phyloP scores from a whole-genome alignment of 2,329 filamentous ascomycete species.

The Arthrobotrys megalospora region DNA sequence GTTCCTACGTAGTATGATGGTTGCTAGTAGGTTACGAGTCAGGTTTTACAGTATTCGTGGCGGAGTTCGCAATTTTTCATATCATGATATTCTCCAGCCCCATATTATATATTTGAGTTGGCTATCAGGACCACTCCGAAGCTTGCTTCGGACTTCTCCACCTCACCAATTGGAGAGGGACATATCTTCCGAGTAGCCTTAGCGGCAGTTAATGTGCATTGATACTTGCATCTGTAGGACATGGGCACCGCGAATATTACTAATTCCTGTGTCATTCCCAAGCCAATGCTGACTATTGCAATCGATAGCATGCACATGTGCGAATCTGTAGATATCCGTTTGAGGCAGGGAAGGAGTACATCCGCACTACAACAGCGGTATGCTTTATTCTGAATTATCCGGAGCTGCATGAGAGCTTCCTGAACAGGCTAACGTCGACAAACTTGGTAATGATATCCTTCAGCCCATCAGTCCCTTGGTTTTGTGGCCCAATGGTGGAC shows the following conservation, averaged over 20 bases:
- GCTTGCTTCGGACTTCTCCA: constrained; percentile 17
- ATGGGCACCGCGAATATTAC: constrained; percentile 4
- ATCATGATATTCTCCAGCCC: background rate
- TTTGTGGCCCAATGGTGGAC: constrained; percentile 45
- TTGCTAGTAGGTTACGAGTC: background rate
- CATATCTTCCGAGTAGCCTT: background rate
- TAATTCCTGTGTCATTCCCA: constrained; percentile 17
- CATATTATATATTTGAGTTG: constrained; percentile 1
- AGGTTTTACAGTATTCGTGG: background rate
- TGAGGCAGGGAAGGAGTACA: background rate
- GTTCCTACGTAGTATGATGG: background rate
- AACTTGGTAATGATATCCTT: constrained; percentile 51
- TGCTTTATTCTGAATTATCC: constrained; percentile 19
- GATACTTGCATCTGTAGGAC: background rate
- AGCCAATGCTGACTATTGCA: constrained; percentile 9
- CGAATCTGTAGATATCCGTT: constrained; percentile 16
- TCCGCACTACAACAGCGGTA: background rate
- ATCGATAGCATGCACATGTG: constrained; percentile 5
- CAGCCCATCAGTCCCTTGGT: constrained; percentile 22
- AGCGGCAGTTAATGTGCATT: background rate
- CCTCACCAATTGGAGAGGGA: background rate
- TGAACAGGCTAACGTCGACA: constrained; percentile 25
- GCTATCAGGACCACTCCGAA: background rate
- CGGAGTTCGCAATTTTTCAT: constrained; percentile 28
- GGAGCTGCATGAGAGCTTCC: constrained; percentile 32